These are phyloP conservation scores for Populus alba DNA, from an alignment of 345 rosid genomes.

Conservation along the genomic window DNA sequence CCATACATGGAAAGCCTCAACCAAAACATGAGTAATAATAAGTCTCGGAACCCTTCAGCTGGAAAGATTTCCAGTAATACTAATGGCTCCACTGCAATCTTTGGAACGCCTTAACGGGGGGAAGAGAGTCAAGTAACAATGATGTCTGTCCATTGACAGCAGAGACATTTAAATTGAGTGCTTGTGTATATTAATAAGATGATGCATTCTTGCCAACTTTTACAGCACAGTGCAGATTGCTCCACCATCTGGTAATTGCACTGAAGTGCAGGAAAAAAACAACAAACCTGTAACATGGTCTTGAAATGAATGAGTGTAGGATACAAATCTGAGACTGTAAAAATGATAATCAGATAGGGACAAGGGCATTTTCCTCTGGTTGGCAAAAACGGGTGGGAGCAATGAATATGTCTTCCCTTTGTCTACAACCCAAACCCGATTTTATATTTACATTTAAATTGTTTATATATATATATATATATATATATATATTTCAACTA, in stretches of 20 bases:
- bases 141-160: slow-evolving; percentile 9
- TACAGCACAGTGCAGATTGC: background rate
- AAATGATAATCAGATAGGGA: too few species aligned
- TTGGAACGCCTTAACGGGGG: slow-evolving; percentile 17
- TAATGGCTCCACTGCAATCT: slow-evolving; percentile 6
- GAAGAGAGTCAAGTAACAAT: slow-evolving; percentile 11
- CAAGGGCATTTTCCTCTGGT: too few species aligned
- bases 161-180: slow-evolving; percentile 10
- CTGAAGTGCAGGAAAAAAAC: background rate
- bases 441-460: too few species aligned
- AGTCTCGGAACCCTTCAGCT: slow-evolving; percentile 16
- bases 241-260: background rate
- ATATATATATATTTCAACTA: too few species aligned
- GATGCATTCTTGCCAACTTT: background rate
- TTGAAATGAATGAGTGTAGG: background rate
- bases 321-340: background rate
- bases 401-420: too few species aligned
- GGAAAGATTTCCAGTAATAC: slow-evolving; percentile 23
- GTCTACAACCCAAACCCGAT: too few species aligned
- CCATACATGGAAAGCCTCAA: slow-evolving; percentile 2
- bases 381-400: too few species aligned
- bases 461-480: too few species aligned
- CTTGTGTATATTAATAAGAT: background rate
- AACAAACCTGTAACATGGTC: background rate
- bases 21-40: slow-evolving; percentile 16